Conservation (phyloP, 2,329 filamentous ascomycete species). For the Magnaporthiopsis rhizophila region DNA sequence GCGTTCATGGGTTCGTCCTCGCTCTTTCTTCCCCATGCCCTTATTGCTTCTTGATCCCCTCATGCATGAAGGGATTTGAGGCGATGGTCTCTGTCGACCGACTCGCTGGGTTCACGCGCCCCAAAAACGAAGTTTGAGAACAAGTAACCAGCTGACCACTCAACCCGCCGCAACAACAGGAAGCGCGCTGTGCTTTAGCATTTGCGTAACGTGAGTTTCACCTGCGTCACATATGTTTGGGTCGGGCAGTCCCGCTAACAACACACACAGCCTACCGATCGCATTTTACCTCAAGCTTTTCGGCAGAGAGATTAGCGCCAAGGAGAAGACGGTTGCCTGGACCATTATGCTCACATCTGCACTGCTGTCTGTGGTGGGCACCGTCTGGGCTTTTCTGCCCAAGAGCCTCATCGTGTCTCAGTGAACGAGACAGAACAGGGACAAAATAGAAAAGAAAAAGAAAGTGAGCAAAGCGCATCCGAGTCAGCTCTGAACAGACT, state of each 20-base stretch:
- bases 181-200: constrained; percentile 82
- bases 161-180: constrained; percentile 23
- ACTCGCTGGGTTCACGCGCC: too few relatives aligned
- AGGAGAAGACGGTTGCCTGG: constrained; percentile 61
- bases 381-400: constrained; percentile 81
- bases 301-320: constrained; percentile 55
- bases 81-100: neutral
- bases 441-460: too few relatives aligned
- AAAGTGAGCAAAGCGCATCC: too few relatives aligned
- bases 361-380: constrained; percentile 66
- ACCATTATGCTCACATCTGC: constrained; percentile 61
- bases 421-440: too few relatives aligned
- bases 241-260: too few relatives aligned
- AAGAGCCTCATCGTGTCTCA: constrained; percentile 51
- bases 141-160: too few relatives aligned
- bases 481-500: too few relatives aligned
- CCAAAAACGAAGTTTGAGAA: too few relatives aligned
- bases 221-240: too few relatives aligned
- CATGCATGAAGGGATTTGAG: neutral
- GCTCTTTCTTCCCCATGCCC: too few relatives aligned
- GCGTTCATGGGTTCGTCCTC: constrained; percentile 56
- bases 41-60: too few relatives aligned
- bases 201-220: constrained; percentile 66
- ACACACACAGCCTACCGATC: constrained; percentile 52
- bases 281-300: constrained; percentile 90